A percentile compares a stretch with the other conserved stretches of the same genome.
These are phyloP conservation scores for Echeveria elegans DNA, from an alignment of 164 flowering plant genomes.

Conservation along the genomic window DNA sequence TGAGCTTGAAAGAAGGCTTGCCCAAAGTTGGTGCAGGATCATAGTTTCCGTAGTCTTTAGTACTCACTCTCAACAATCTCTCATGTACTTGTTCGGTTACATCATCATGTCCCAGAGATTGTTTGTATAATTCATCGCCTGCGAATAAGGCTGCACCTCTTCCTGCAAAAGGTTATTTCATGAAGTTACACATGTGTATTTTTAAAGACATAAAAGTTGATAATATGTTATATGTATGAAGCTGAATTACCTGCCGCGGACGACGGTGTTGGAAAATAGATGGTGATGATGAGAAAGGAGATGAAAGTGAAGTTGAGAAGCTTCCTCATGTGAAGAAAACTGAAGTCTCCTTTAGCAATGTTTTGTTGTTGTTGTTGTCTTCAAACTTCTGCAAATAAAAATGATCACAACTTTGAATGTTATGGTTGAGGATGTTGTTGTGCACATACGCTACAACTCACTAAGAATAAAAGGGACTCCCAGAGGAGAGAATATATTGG, in stretches of 20 bases:
- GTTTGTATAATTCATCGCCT: background rate
- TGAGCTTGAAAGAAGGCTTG: conserved; percentile 88
- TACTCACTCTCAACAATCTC: conserved; percentile 49
- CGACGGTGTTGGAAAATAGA: background rate
- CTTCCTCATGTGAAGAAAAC: background rate
- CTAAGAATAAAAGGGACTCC: background rate
- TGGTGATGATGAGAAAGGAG: background rate
- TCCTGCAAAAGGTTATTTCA: background rate
- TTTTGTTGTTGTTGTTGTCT: background rate
- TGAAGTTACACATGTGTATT: background rate
- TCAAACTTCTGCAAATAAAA: background rate
- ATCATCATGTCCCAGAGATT: background rate
- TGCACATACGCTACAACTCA: background rate
- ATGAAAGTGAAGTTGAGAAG: conserved; percentile 1
- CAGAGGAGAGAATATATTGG: background rate
- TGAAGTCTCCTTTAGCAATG: background rate
- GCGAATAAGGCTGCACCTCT: background rate
- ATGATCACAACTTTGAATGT: background rate
- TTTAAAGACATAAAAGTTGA: background rate
- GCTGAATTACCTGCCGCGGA: background rate
- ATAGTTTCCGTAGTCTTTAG: conserved; percentile 63
- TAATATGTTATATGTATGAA: background rate
- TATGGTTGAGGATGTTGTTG: background rate
- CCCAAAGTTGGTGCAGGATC: conserved; percentile 68
- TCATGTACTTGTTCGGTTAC: conserved; percentile 21